These are phyloP conservation scores for Aspergillus ibericus DNA, from an alignment of 2,329 filamentous ascomycete genomes.

Conservation along the genomic window DNA sequence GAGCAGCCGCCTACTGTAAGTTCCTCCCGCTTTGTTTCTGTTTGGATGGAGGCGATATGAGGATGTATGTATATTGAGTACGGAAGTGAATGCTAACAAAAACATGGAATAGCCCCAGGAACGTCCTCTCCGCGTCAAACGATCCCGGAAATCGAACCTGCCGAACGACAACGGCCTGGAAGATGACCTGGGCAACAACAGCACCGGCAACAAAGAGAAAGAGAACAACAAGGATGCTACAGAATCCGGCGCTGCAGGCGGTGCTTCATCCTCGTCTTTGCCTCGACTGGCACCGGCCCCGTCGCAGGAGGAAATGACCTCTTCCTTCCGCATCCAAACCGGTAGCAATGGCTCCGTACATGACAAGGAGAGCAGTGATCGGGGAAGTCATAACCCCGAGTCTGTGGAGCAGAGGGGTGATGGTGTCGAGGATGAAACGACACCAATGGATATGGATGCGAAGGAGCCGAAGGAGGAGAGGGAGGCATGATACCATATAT, in stretches of 20 bases:
- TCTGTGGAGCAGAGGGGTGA: conserved; percentile 15
- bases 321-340: conserved; percentile 37
- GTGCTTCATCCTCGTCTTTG: conserved; percentile 23
- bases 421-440: conserved; percentile 27
- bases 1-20: conserved; percentile 46
- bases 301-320: conserved; percentile 39
- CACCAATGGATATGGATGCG: conserved; percentile 41
- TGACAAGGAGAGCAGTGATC: conserved; percentile 17
- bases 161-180: conserved; percentile 26
- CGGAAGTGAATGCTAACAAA: too few relatives aligned
- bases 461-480: conserved; percentile 37
- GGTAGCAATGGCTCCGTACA: conserved; percentile 27
- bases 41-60: not conserved
- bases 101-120: conserved; percentile 45
- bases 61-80: not conserved
- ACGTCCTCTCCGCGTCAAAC: conserved; percentile 47
- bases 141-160: conserved; percentile 41
- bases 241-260: not conserved
- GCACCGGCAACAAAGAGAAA: not conserved
- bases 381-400: conserved; percentile 18
- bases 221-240: not conserved
- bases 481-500: conserved; percentile 10
- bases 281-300: conserved; percentile 38
- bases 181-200: conserved; percentile 16
- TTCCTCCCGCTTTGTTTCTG: conserved; percentile 4